Evolutionary conservation across 495 filamentous ascomycete genomes (phyloP).

Genomic region (Aspergillus panamensis): DNA sequence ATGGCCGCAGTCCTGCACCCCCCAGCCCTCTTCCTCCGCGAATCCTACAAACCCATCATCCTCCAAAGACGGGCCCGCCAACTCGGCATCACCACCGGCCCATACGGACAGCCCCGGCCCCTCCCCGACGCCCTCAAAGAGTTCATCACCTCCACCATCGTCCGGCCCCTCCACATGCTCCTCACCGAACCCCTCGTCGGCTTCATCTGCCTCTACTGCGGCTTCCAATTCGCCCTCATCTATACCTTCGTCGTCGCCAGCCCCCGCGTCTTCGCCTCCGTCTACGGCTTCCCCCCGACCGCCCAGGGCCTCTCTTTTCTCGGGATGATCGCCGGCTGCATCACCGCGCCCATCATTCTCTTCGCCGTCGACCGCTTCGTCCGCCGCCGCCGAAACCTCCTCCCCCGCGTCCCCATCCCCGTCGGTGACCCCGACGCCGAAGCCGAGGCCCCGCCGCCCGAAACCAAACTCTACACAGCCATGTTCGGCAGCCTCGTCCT

Average conservation of each 20-base stretch:
- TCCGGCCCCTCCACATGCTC: slow-evolving; percentile 55
- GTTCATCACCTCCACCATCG: slow-evolving; percentile 28
- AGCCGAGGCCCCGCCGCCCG: slow-evolving; percentile 61
- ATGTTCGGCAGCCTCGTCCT: slow-evolving; percentile 61
- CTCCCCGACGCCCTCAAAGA: slow-evolving; percentile 47
- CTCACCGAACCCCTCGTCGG: slow-evolving; percentile 59
- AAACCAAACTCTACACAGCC: slow-evolving; percentile 68
- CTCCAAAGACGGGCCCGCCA: slow-evolving; percentile 25
- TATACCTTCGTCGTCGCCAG: slow-evolving; percentile 67
- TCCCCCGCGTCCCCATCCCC: slow-evolving; percentile 55
- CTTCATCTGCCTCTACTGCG: slow-evolving; percentile 52
- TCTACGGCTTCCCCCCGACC: slow-evolving; percentile 65
- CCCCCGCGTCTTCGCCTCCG: slow-evolving; percentile 67
- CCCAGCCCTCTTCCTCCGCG: slow-evolving; percentile 42
- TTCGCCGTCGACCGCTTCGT: slow-evolving; percentile 64
- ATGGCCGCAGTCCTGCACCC: slow-evolving; percentile 21
- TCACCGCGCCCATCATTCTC: slow-evolving; percentile 36
- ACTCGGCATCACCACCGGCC: slow-evolving; percentile 34
- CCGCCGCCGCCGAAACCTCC: slow-evolving; percentile 59
- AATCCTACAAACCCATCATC: slow-evolving; percentile 52
- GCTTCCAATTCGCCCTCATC: slow-evolving; percentile 58
- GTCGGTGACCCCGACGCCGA: too few species aligned
- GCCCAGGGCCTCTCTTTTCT: slow-evolving; percentile 66
- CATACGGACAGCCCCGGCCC: slow-evolving; percentile 49
- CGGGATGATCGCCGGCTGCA: slow-evolving; percentile 67